Percentiles rank a stretch among this genome's conserved stretches.
phyloP scores from a whole-genome alignment of 2,329 filamentous ascomycete species.

The Pseudogymnoascus sp. region DNA sequence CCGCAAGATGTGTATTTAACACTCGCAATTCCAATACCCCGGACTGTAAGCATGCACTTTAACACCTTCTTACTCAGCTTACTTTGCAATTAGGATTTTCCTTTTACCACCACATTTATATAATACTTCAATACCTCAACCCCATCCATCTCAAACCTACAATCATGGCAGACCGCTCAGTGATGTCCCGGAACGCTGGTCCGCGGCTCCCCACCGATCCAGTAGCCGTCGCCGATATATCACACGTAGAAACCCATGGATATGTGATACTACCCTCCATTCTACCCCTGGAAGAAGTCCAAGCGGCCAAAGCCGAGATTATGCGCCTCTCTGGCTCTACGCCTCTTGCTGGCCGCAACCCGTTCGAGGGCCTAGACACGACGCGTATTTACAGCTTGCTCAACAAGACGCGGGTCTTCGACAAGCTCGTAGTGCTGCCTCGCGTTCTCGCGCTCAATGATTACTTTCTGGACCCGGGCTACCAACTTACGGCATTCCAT shows the following conservation, averaged over 20 bases:
- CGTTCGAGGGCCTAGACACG: conserved; percentile 36
- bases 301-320: conserved; percentile 32
- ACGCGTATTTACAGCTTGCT: conserved; percentile 36
- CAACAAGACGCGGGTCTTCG: conserved; percentile 36
- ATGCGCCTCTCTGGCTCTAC: conserved; percentile 31
- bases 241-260: conserved; percentile 25
- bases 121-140: not conserved
- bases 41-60: not conserved
- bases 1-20: not conserved
- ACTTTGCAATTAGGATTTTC: not conserved
- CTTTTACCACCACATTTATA: not conserved
- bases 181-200: not conserved
- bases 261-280: conserved; percentile 35
- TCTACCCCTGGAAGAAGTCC: conserved; percentile 30
- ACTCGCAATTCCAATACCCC: not conserved
- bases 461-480: conserved; percentile 36
- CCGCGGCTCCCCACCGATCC: not conserved
- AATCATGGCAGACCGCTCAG: not conserved
- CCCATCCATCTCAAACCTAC: not conserved
- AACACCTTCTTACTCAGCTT: not conserved
- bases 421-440: conserved; percentile 35
- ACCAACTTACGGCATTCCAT: conserved; percentile 34
- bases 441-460: conserved; percentile 36
- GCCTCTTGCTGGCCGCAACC: conserved; percentile 31
- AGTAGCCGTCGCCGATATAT: not conserved